Evolutionary conservation across 208 protist species (phyloP).

Genomic region (Blechomonas ayalai): DNA sequence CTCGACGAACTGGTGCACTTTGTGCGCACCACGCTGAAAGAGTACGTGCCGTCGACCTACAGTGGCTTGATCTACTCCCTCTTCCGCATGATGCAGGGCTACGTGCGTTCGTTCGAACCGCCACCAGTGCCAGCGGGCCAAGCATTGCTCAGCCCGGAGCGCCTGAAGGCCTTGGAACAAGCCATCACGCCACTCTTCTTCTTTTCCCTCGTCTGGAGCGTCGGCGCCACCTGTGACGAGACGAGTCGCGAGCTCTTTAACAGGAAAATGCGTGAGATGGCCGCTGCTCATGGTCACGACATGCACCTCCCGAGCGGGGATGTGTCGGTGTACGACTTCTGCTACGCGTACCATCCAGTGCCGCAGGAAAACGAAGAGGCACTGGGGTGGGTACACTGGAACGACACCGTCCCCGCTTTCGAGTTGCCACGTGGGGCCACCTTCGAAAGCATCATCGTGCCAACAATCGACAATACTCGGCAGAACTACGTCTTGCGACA

Average conservation of each 20-base stretch:
- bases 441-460: slow-evolving; percentile 92
- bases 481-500: slow-evolving; percentile 85
- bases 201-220: slow-evolving; percentile 94
- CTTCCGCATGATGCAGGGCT: slow-evolving; percentile 92
- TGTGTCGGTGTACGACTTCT: slow-evolving; percentile 93
- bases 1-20: slow-evolving; percentile 77
- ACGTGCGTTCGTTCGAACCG: slow-evolving; percentile 53
- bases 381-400: slow-evolving; percentile 72
- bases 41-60: slow-evolving; percentile 93
- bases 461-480: slow-evolving; percentile 91
- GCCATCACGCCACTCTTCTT: slow-evolving; percentile 90
- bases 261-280: slow-evolving; percentile 62
- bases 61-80: slow-evolving; percentile 89
- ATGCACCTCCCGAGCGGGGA: slow-evolving; percentile 32
- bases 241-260: slow-evolving; percentile 87
- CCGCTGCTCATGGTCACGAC: slow-evolving; percentile 29
- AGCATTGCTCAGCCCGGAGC: slow-evolving; percentile 27
- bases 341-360: slow-evolving; percentile 51
- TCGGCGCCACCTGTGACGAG: slow-evolving; percentile 93
- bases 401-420: slow-evolving; percentile 37
- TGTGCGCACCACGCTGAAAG: slow-evolving; percentile 67
- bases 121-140: slow-evolving; percentile 23
- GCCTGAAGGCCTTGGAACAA: slow-evolving; percentile 32
- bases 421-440: slow-evolving; percentile 44
- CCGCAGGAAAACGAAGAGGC: slow-evolving; percentile 26